Conservation (phyloP, 108 stramenopile species). For the Nitzschia sp. region DNA sequence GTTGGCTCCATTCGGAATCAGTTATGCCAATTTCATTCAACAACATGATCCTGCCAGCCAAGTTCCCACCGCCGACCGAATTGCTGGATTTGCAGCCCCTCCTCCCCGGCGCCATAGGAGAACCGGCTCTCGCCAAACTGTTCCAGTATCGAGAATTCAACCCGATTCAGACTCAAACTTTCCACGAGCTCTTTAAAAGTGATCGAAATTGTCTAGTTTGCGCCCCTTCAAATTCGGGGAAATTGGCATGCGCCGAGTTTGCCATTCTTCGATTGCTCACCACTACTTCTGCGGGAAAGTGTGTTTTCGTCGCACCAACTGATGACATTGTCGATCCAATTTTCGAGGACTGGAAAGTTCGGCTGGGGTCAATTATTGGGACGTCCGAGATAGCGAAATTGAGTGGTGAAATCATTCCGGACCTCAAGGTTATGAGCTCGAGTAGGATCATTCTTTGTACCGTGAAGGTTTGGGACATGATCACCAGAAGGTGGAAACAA, state of each 20-base stretch:
- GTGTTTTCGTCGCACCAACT: constrained; percentile 93
- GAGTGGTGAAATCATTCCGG: constrained; percentile 90
- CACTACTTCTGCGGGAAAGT: constrained; percentile 72
- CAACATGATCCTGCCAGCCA: constrained; percentile 94
- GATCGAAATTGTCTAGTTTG: constrained; percentile 93
- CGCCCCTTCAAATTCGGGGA: constrained; percentile 94
- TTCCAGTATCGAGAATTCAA: constrained; percentile 89
- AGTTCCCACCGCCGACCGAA: constrained; percentile 95
- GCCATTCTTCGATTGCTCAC: constrained; percentile 93
- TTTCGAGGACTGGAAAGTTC: constrained; percentile 70
- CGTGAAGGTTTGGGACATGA: constrained; percentile 89
- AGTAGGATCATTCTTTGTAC: constrained; percentile 86
- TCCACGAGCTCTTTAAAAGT: constrained; percentile 92
- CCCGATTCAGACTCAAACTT: constrained; percentile 97
- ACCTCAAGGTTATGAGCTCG: constrained; percentile 75
- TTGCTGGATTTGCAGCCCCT: constrained; percentile 96
- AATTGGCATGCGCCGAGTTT: constrained; percentile 91
- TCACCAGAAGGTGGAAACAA: constrained; percentile 95
- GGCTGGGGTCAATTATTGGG: constrained; percentile 80
- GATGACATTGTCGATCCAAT: constrained; percentile 79
- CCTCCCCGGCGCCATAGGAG: constrained; percentile 81
- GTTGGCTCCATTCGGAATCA: constrained; percentile 95
- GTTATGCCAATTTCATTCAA: constrained; percentile 95
- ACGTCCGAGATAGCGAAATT: constrained; percentile 67
- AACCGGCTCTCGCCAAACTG: constrained; percentile 69